Percentiles rank a stretch among this genome's conserved stretches.
Evolutionary conservation across 352 stramenopile genomes (phyloP).

Genomic region (Globisporangium camurandrum): DNA sequence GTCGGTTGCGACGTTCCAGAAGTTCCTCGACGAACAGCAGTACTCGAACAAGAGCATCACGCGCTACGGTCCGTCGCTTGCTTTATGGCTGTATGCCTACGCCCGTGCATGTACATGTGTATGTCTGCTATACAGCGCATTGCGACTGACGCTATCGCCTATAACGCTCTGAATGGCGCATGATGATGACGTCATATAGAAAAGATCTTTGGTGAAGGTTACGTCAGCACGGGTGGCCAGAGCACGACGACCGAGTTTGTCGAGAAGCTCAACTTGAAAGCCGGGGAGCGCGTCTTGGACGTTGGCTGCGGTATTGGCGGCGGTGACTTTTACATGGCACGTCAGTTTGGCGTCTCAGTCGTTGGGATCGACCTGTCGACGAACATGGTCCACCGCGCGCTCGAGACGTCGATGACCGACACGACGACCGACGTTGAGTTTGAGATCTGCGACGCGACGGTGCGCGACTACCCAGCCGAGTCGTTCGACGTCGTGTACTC

Average conservation of each 20-base stretch:
- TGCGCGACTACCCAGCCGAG: constrained; percentile 37
- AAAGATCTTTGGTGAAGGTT: constrained; percentile 71
- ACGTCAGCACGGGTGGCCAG: constrained; percentile 62
- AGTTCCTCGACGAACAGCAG: constrained; percentile 64
- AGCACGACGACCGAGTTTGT: constrained; percentile 65
- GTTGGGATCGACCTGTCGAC: constrained; percentile 68
- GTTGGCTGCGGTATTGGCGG: constrained; percentile 89
- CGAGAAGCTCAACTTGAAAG: constrained; percentile 50
- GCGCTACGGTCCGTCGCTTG: constrained; percentile 36
- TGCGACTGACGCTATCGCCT: neutral
- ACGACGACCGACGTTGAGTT: constrained; percentile 48
- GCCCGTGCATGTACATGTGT: neutral
- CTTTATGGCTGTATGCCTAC: no score
- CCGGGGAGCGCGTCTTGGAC: constrained; percentile 72
- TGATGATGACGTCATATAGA: no score
- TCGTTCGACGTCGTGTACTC: constrained; percentile 62
- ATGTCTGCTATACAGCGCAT: neutral
- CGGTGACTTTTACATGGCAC: constrained; percentile 86
- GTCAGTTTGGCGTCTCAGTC: constrained; percentile 78
- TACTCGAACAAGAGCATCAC: constrained; percentile 67
- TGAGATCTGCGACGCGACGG: constrained; percentile 65
- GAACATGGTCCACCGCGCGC: constrained; percentile 66
- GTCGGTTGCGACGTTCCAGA: constrained; percentile 49
- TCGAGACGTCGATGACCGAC: constrained; percentile 54
- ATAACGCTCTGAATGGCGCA: neutral